These are phyloP conservation scores for Nicotiana rustica DNA, from an alignment of 305 asterid species.

Conservation along the genomic window DNA sequence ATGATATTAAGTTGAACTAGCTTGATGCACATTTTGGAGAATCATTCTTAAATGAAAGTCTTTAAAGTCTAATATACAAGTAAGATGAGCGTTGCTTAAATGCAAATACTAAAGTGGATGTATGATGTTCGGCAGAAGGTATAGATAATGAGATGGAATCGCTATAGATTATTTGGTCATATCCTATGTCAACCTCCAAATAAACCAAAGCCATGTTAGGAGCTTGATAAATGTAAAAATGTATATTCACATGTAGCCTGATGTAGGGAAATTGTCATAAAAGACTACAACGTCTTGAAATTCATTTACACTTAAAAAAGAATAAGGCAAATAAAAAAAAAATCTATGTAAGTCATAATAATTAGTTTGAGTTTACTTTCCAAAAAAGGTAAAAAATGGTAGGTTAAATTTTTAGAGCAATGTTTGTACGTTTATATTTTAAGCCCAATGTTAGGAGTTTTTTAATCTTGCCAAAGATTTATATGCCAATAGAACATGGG, in stretches of 20 bases:
- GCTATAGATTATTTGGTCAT: background rate
- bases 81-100: background rate
- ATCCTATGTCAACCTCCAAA: background rate
- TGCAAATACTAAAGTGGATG: background rate
- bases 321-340: too few species aligned
- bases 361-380: background rate
- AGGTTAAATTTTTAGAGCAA: background rate
- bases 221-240: background rate
- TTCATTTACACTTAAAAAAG: too few species aligned
- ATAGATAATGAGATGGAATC: background rate
- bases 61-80: too few species aligned
- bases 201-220: background rate
- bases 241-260: too few species aligned
- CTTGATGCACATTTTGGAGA: background rate
- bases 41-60: too few species aligned
- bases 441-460: background rate
- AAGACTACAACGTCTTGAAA: too few species aligned
- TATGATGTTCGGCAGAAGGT: background rate
- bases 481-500: too few species aligned
- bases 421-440: background rate
- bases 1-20: background rate
- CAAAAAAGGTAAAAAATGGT: too few species aligned
- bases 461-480: too few species aligned
- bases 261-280: too few species aligned
- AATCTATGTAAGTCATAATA: background rate